Evolutionary conservation across 305 asterid species (phyloP).

Genomic region (Rubia peregrina): DNA sequence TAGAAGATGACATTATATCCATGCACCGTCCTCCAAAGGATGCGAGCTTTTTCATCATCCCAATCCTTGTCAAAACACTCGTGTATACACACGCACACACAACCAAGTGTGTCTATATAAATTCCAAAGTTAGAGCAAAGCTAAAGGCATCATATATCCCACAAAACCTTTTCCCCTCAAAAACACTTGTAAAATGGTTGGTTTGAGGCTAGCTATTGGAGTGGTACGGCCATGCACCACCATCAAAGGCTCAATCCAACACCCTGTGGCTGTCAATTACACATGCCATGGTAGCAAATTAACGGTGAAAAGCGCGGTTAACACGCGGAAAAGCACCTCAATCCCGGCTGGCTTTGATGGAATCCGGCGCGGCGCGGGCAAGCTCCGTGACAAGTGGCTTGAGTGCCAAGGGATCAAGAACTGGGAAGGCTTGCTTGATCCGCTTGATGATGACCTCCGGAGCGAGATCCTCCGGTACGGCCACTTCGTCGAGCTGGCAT

Average conservation of each 20-base stretch:
- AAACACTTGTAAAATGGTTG: background rate
- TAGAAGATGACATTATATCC: background rate
- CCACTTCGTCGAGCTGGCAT: conserved; percentile 67
- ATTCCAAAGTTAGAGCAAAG: conserved; percentile 1
- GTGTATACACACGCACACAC: background rate
- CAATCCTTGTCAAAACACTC: background rate
- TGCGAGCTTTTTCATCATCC: background rate
- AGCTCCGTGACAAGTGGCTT: conserved; percentile 48
- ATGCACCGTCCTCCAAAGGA: conserved; percentile 15
- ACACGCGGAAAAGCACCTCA: conserved; percentile 4
- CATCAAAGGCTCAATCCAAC: background rate
- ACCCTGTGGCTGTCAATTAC: background rate
- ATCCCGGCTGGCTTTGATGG: conserved; percentile 9
- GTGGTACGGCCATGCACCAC: conserved; percentile 19
- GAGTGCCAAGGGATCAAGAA: conserved; percentile 72
- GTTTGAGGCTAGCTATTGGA: conserved; percentile 17
- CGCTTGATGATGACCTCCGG: conserved; percentile 61
- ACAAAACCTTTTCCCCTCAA: background rate
- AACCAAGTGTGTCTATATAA: background rate
- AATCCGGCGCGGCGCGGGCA: background rate
- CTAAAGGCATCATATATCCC: background rate
- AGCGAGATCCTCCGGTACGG: conserved; percentile 79
- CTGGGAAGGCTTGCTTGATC: conserved; percentile 94
- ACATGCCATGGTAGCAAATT: background rate
- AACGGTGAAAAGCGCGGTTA: conserved; percentile 6